A percentile compares a stretch with the other conserved stretches of the same genome.
These are phyloP conservation scores for Phytopythium chamaehyphon DNA, from an alignment of 352 stramenopile species.

Conservation along the genomic window DNA sequence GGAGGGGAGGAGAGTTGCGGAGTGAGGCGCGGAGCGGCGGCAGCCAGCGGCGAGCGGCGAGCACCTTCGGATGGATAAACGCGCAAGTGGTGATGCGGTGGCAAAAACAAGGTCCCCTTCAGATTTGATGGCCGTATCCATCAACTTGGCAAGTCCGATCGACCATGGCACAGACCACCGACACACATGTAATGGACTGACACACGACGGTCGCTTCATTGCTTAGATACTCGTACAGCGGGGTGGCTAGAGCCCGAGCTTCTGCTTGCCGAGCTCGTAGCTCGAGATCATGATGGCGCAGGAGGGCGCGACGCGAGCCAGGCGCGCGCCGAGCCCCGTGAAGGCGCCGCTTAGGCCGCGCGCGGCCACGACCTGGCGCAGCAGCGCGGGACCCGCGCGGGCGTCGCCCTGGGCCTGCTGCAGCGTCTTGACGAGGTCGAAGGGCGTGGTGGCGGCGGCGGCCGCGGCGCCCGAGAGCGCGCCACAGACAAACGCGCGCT, in stretches of 20 bases:
- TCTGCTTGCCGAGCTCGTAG: slow-evolving; percentile 80
- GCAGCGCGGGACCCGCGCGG: slow-evolving; percentile 29
- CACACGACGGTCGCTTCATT: too few species aligned
- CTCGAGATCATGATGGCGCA: slow-evolving; percentile 88
- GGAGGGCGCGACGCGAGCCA: slow-evolving; percentile 66
- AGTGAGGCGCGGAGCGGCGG: neutral
- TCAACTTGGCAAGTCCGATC: too few species aligned
- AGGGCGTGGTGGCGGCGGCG: slow-evolving; percentile 90
- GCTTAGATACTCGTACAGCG: slow-evolving; percentile 3
- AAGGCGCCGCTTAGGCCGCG: slow-evolving; percentile 50
- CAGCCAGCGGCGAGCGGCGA: too few species aligned
- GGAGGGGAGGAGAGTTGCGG: neutral
- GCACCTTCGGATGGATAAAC: slow-evolving; percentile 1
- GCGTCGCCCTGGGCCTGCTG: slow-evolving; percentile 55
- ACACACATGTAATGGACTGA: too few species aligned
- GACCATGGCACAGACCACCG: too few species aligned
- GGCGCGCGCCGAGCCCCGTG: slow-evolving; percentile 57
- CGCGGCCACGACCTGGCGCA: slow-evolving; percentile 46
- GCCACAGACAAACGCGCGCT: slow-evolving; percentile 85
- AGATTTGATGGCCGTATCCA: too few species aligned
- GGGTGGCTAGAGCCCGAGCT: slow-evolving; percentile 34
- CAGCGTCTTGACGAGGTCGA: slow-evolving; percentile 96
- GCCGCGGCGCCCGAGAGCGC: slow-evolving; percentile 84
- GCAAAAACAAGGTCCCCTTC: too few species aligned
- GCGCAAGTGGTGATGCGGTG: neutral